Conservation (phyloP, 1,284 basidiomycete species). For the Heliocybe sulcata region DNA sequence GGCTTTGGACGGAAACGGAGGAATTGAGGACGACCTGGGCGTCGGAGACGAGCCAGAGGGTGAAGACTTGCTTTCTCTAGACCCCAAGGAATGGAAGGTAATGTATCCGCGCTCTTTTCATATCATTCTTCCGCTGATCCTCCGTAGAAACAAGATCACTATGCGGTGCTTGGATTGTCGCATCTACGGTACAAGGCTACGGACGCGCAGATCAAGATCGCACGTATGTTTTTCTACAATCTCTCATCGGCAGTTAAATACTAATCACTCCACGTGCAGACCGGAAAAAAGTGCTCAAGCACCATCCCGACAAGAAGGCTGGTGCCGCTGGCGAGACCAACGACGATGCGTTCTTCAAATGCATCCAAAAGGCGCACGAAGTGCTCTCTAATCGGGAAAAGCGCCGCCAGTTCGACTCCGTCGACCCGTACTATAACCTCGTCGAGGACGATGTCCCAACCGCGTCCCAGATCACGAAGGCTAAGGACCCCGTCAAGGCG, state of each 20-base stretch:
- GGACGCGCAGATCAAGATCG: slow-evolving; percentile 92
- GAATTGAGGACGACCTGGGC: slow-evolving; percentile 80
- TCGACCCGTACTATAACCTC: slow-evolving; percentile 74
- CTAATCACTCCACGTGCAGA: slow-evolving; percentile 36
- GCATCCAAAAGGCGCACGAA: slow-evolving; percentile 95
- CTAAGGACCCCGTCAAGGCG: slow-evolving; percentile 43
- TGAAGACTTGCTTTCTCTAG: slow-evolving; percentile 63
- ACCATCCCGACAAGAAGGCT: slow-evolving; percentile 99
- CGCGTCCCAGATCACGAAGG: slow-evolving; percentile 55
- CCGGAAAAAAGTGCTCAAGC: slow-evolving; percentile 97
- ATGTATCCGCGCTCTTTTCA: slow-evolving; percentile 10
- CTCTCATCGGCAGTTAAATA: slow-evolving; percentile 5
- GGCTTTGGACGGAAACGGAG: slow-evolving; percentile 44
- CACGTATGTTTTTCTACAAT: slow-evolving; percentile 56
- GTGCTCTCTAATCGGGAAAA: slow-evolving; percentile 84
- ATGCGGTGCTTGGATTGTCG: slow-evolving; percentile 92
- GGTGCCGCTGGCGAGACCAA: slow-evolving; percentile 67
- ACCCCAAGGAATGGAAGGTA: slow-evolving; percentile 99
- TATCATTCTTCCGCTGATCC: not conserved
- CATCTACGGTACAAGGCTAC: slow-evolving; percentile 86
- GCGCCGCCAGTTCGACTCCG: slow-evolving; percentile 94
- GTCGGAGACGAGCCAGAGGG: slow-evolving; percentile 91
- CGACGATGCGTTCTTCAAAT: slow-evolving; percentile 99
- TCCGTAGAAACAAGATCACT: slow-evolving; percentile 92
- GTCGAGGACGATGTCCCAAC: slow-evolving; percentile 77